Evolutionary conservation across 1,284 basidiomycete species (phyloP).

Genomic region (Ustilago bromivora): DNA sequence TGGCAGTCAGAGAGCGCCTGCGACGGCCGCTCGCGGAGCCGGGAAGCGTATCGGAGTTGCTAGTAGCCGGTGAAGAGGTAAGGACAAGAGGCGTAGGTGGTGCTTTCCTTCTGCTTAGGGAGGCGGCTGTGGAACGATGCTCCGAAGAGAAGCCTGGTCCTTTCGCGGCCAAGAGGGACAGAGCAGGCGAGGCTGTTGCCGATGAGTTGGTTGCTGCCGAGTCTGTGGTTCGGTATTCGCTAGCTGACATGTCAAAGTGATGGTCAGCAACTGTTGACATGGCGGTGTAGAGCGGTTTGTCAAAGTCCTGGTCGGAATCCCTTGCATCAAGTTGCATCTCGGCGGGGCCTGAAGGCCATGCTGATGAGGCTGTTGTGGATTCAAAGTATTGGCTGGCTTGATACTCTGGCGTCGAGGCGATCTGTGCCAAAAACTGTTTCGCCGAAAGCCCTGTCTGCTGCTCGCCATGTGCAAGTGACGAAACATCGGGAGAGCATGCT

Average conservation of each 20-base stretch:
- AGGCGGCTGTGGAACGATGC: constrained; percentile 26
- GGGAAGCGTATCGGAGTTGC: constrained; percentile 24
- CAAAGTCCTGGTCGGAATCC: not conserved
- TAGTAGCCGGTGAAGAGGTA: constrained; percentile 35
- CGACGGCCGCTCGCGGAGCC: constrained; percentile 23
- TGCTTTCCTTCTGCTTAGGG: constrained; percentile 26
- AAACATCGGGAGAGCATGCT: constrained; percentile 21
- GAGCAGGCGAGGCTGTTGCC: constrained; percentile 9
- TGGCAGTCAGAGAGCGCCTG: constrained; percentile 27
- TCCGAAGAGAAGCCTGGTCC: constrained; percentile 28
- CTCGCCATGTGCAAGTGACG: constrained; percentile 1
- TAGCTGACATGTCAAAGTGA: not conserved
- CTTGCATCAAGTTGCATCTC: not conserved
- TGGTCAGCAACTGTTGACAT: not conserved
- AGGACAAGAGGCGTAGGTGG: constrained; percentile 42
- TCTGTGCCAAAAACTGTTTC: constrained; percentile 41
- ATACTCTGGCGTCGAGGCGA: constrained; percentile 39
- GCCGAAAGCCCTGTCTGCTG: constrained; percentile 22
- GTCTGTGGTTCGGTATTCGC: not conserved
- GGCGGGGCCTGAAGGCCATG: not conserved
- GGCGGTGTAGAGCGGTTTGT: not conserved
- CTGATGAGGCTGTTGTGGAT: constrained; percentile 10
- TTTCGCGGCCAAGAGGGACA: constrained; percentile 10
- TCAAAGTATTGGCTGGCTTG: constrained; percentile 42
- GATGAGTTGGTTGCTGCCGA: constrained; percentile 10